Conservation (phyloP, 2,329 filamentous ascomycete genomes). For the Trichoderma oligosporum region DNA sequence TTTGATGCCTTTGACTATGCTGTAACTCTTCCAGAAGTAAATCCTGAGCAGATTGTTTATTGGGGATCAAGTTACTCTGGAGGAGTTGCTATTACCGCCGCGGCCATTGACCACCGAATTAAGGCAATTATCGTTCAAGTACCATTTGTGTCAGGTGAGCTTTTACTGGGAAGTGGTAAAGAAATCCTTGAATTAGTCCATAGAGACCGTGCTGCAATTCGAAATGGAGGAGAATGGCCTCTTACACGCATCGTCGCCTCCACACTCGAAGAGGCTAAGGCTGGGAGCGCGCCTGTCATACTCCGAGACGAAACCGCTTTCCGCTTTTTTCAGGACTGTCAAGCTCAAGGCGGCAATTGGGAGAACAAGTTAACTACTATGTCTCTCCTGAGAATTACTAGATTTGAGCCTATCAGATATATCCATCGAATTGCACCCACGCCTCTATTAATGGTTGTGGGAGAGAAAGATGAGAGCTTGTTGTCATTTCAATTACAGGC, state of each 20-base stretch:
- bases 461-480: slow-evolving; percentile 8
- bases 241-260: slow-evolving; percentile 1
- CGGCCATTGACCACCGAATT: slow-evolving; percentile 21
- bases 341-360: slow-evolving; percentile 7
- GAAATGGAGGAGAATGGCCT: background rate
- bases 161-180: background rate
- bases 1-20: slow-evolving; percentile 23
- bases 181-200: background rate
- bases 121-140: slow-evolving; percentile 18
- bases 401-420: slow-evolving; percentile 16
- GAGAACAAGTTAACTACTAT: slow-evolving; percentile 18
- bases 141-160: slow-evolving; percentile 21
- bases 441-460: slow-evolving; percentile 20
- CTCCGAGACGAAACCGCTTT: slow-evolving; percentile 6
- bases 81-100: slow-evolving; percentile 19
- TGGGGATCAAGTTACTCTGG: slow-evolving; percentile 22
- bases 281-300: slow-evolving; percentile 1
- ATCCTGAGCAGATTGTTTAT: slow-evolving; percentile 18
- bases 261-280: slow-evolving; percentile 6
- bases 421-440: slow-evolving; percentile 22
- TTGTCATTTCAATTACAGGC: slow-evolving; percentile 17
- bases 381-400: background rate
- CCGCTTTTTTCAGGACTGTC: background rate
- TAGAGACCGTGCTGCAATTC: slow-evolving; percentile 7
- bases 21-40: slow-evolving; percentile 19